Evolutionary conservation across 805 yeast genomes (phyloP).

Genomic region (Yueomyces sinensis): DNA sequence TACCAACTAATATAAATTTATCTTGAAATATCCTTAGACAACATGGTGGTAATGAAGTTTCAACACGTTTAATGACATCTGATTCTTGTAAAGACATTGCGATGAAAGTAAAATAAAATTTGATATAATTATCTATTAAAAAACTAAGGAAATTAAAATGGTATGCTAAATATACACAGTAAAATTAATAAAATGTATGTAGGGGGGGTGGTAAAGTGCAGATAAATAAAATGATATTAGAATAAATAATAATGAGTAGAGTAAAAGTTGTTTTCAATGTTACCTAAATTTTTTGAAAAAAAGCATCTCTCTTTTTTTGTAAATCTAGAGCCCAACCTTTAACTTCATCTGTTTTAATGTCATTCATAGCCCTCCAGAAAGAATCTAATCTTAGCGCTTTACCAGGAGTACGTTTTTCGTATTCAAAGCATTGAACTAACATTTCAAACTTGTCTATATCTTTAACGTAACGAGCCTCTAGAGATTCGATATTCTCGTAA

Average conservation of each 20-base stretch:
- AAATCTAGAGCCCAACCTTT: slow-evolving; percentile 53
- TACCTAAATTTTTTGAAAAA: not conserved
- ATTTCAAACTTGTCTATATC: slow-evolving; percentile 89
- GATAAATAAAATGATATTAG: too few species aligned
- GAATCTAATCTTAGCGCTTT: slow-evolving; percentile 43
- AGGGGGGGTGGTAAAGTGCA: too few species aligned
- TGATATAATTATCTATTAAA: too few species aligned
- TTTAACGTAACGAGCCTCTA: slow-evolving; percentile 83
- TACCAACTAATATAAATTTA: slow-evolving; percentile 50
- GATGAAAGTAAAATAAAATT: too few species aligned
- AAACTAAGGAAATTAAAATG: not conserved
- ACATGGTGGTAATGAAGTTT: slow-evolving; percentile 70
- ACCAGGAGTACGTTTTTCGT: slow-evolving; percentile 54
- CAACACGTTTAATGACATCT: slow-evolving; percentile 10
- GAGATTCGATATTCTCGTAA: slow-evolving; percentile 70
- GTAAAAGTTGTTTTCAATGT: too few species aligned
- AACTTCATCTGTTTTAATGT: slow-evolving; percentile 62
- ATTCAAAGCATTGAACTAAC: slow-evolving; percentile 70
- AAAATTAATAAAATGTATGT: too few species aligned
- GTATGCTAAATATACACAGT: not conserved
- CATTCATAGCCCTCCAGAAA: slow-evolving; percentile 47
- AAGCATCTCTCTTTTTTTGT: slow-evolving; percentile 29
- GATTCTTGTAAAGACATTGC: too few species aligned
- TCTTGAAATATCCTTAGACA: slow-evolving; percentile 45
- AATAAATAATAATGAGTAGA: too few species aligned